These are phyloP conservation scores for Talaromyces sp. DNA, from an alignment of 2,329 filamentous ascomycete genomes.

Conservation along the genomic window DNA sequence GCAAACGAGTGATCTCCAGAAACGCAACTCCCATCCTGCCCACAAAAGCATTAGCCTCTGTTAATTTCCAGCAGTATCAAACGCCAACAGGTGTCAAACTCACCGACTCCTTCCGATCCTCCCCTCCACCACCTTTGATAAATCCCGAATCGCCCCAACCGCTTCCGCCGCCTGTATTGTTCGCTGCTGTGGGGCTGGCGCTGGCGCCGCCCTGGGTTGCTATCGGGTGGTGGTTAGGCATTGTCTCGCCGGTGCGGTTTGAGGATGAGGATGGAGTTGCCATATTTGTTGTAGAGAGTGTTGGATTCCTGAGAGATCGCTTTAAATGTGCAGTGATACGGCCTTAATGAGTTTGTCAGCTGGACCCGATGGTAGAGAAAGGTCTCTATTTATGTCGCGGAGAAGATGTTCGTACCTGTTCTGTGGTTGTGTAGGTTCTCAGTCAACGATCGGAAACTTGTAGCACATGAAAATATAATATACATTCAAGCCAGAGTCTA, in stretches of 20 bases:
- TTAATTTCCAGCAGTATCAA: neutral
- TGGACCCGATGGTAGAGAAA: too few species aligned
- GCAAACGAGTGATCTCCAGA: slow-evolving; percentile 17
- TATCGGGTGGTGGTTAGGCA: slow-evolving; percentile 8
- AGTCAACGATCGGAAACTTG: too few species aligned
- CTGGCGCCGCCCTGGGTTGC: slow-evolving; percentile 18
- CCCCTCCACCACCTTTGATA: slow-evolving; percentile 16
- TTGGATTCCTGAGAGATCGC: too few species aligned
- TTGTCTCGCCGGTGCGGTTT: neutral
- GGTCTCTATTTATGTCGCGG: too few species aligned
- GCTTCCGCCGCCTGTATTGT: slow-evolving; percentile 17
- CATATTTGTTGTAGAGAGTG: neutral
- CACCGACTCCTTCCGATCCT: slow-evolving; percentile 1
- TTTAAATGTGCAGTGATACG: too few species aligned
- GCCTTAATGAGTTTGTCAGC: too few species aligned
- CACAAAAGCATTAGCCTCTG: too few species aligned
- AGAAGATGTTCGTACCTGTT: too few species aligned
- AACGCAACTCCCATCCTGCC: slow-evolving; percentile 7
- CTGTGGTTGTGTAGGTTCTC: too few species aligned
- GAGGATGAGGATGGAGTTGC: slow-evolving; percentile 10
- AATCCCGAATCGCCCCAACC: slow-evolving; percentile 15
- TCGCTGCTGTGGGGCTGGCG: slow-evolving; percentile 16
- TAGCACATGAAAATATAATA: too few species aligned
- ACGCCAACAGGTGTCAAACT: neutral
- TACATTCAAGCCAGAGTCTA: too few species aligned